These are phyloP conservation scores for Prosopis cineraria DNA, from an alignment of 306 rosid species.

Conservation along the genomic window DNA sequence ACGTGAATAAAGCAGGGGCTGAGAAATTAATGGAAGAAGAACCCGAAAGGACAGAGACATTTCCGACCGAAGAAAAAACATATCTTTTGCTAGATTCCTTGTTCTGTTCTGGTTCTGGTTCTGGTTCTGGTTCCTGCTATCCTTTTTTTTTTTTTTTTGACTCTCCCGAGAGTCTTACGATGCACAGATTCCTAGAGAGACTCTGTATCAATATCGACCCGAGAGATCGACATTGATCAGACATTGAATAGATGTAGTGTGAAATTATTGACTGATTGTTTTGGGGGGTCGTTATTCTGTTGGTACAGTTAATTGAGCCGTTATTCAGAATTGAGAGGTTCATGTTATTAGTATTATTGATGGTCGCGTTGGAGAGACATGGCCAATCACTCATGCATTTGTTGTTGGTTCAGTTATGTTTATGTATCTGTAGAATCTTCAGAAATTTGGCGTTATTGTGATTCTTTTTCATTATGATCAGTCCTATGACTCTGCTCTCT, in stretches of 20 bases:
- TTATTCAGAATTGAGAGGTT: slow-evolving; percentile 46
- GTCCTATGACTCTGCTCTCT: neutral
- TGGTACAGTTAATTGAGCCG: slow-evolving; percentile 53
- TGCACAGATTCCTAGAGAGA: slow-evolving; percentile 45
- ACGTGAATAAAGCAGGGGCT: slow-evolving; percentile 48
- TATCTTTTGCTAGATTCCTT: slow-evolving; percentile 48
- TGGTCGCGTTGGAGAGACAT: slow-evolving; percentile 36
- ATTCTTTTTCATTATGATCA: neutral
- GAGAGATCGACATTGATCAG: no score
- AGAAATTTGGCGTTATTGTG: slow-evolving; percentile 32
- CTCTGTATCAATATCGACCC: slow-evolving; percentile 8
- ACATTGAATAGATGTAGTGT: neutral
- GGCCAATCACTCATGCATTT: slow-evolving; percentile 38
- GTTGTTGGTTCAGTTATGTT: slow-evolving; percentile 34
- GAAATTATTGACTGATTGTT: slow-evolving; percentile 32
- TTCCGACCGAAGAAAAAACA: slow-evolving; percentile 62
- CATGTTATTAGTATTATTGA: slow-evolving; percentile 40
- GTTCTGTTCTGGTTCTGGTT: slow-evolving; percentile 44
- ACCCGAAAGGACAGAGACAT: slow-evolving; percentile 51
- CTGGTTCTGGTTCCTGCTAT: slow-evolving; percentile 40
- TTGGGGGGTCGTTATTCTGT: slow-evolving; percentile 55
- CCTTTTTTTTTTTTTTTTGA: slow-evolving; percentile 35
- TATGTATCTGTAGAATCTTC: slow-evolving; percentile 53
- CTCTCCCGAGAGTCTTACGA: slow-evolving; percentile 34
- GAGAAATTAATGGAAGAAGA: slow-evolving; percentile 59